These are phyloP conservation scores for Clausena lansium DNA, from an alignment of 345 rosid genomes.

Conservation along the genomic window DNA sequence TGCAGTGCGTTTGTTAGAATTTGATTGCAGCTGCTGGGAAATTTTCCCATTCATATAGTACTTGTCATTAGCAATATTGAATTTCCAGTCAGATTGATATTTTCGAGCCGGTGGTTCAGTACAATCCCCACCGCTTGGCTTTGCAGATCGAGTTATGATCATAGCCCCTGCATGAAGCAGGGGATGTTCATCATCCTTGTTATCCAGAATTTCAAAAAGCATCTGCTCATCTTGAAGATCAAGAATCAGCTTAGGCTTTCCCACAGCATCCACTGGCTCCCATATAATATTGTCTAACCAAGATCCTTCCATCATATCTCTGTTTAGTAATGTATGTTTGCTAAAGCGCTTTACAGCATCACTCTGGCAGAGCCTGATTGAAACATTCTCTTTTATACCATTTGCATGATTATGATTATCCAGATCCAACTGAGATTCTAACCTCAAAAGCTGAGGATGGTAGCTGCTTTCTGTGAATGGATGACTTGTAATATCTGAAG, in stretches of 20 bases:
- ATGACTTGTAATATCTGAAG: conserved; percentile 23
- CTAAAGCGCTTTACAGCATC: conserved; percentile 47
- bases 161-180: conserved; percentile 92
- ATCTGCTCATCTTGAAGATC: conserved; percentile 96
- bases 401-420: conserved; percentile 30
- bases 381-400: conserved; percentile 21
- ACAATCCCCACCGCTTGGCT: conserved; percentile 42
- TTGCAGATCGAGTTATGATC: conserved; percentile 59
- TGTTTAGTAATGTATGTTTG: conserved; percentile 53
- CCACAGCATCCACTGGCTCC: conserved; percentile 50
- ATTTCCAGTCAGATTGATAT: conserved; percentile 67
- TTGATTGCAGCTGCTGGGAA: conserved; percentile 81
- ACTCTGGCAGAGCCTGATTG: conserved; percentile 35
- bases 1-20: conserved; percentile 65
- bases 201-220: conserved; percentile 85
- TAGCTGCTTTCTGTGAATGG: conserved; percentile 30
- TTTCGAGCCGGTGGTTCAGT: conserved; percentile 43
- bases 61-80: conserved; percentile 92
- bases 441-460: conserved; percentile 91
- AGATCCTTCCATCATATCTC: conserved; percentile 61
- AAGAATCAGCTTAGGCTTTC: conserved; percentile 74
- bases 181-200: conserved; percentile 58
- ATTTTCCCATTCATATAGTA: conserved; percentile 85
- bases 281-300: conserved; percentile 85
- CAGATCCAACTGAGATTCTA: conserved; percentile 53